phyloP scores from a whole-genome alignment of 1,284 basidiomycete genomes.

The Bjerkandera adusta region DNA sequence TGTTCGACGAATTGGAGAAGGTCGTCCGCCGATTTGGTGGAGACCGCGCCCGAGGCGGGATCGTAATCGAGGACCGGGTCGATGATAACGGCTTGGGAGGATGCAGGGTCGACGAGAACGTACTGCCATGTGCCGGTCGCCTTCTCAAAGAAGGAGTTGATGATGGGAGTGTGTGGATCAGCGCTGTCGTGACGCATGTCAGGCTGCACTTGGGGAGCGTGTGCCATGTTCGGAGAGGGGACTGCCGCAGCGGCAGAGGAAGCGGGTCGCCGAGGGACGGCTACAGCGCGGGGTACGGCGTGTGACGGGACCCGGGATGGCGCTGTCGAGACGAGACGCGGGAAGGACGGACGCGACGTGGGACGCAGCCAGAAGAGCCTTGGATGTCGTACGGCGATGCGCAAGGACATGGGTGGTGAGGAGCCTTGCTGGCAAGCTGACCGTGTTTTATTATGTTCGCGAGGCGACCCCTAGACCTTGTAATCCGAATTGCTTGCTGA shows the following conservation, averaged over 20 bases:
- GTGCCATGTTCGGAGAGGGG: background rate
- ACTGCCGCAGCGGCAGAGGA: background rate
- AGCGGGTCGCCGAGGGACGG: background rate
- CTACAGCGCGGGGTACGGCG: background rate
- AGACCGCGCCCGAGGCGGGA: slow-evolving; percentile 30
- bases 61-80: slow-evolving; percentile 40
- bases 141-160: slow-evolving; percentile 33
- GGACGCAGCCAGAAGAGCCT: background rate
- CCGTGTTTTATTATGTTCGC: no score
- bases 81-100: slow-evolving; percentile 33
- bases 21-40: slow-evolving; percentile 35
- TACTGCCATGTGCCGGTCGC: slow-evolving; percentile 38
- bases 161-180: slow-evolving; percentile 25
- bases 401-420: no score
- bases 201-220: slow-evolving; percentile 21
- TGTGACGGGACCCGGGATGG: background rate
- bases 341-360: no score
- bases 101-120: slow-evolving; percentile 33
- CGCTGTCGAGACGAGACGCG: background rate
- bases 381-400: no score
- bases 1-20: slow-evolving; percentile 33
- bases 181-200: slow-evolving; percentile 24
- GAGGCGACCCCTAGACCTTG: no score
- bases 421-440: no score
- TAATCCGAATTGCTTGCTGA: slow-evolving; percentile 2